A percentile compares a stretch with the other conserved stretches of the same genome.
phyloP scores from a whole-genome alignment of 2,329 filamentous ascomycete species.

The Emergomyces orientalis region DNA sequence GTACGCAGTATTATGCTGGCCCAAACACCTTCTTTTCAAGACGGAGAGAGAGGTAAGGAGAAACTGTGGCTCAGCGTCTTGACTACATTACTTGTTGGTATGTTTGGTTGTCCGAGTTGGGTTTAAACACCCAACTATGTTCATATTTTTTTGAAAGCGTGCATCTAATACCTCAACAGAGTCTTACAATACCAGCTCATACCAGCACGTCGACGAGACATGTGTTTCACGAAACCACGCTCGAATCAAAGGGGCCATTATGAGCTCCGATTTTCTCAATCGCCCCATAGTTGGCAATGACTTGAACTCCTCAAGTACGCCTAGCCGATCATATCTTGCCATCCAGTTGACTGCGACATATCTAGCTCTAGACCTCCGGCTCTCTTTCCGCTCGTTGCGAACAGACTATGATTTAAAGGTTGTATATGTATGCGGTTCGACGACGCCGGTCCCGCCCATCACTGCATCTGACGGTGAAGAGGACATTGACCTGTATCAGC shows the following conservation, averaged over 20 bases:
- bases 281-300: conserved; percentile 18
- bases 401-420: conserved; percentile 25
- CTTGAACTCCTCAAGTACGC: conserved; percentile 14
- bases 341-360: conserved; percentile 26
- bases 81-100: conserved; percentile 21
- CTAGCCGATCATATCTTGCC: conserved; percentile 16
- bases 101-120: not conserved
- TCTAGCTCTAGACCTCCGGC: conserved; percentile 24
- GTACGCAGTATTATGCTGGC: conserved; percentile 28
- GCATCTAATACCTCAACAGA: not conserved
- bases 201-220: not conserved
- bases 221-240: not conserved
- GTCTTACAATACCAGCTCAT: not conserved
- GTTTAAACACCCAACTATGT: not conserved
- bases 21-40: conserved; percentile 22
- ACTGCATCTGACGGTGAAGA: conserved; percentile 15
- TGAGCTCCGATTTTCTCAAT: conserved; percentile 19
- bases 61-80: conserved; percentile 26
- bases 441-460: conserved; percentile 7
- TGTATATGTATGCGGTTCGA: conserved; percentile 21
- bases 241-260: conserved; percentile 18
- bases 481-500: conserved; percentile 21
- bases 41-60: conserved; percentile 20
- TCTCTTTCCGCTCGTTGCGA: conserved; percentile 20
- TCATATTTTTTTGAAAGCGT: not conserved